Base-by-base conservation (phyloP, 371 early-diverging fungal species). In the Mucor indicus region DNA sequence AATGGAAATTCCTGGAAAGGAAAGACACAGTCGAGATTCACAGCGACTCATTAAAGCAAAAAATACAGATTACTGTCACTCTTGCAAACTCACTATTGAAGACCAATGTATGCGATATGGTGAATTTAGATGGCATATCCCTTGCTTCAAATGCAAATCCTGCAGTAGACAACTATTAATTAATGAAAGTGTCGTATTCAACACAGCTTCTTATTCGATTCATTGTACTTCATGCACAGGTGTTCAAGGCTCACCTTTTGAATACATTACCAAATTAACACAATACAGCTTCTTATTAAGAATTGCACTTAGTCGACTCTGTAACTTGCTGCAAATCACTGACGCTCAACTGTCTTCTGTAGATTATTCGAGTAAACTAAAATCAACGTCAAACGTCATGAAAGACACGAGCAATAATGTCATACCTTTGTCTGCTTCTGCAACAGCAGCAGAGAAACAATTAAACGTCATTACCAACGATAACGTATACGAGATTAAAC, bases 201-300 rank as follows among this genome's bases (percentile, higher is more conserved):
- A 62, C 42, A 16, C 61, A 51, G 13, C 77, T 61, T 12, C 54
- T 39, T 25, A 63, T 82, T 65, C 77, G 30, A 16, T 66, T 21
- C 41, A 87, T 73, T 75, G 79, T 63, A 41, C 55, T 37, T 40
- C 41, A 58, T 53, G 77, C 56, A 16, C 80, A 52, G 10, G 57
- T 67, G 41, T 41, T 48, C 77, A 4, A 4, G 35, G 35, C 10
- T 27, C 25, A 3, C 27, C 55, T 12, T 67, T 68, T 39, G 50
- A 81, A 53, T 74, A 79, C 52, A 85, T 94, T 4, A 83, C 95
- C n/a, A 87, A 89, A 56, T 77, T 96, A 11, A 82, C 92, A 47
- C 94, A 96, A 62, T 96, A 92, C 55, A 85, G 90, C 11, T 95
- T 92, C 55, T 62, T 95, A 31, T 74, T 96, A 57, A 75, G 89